These are phyloP conservation scores for Eutrema salsugineum DNA, from an alignment of 441 rosid species.

Conservation along the genomic window DNA sequence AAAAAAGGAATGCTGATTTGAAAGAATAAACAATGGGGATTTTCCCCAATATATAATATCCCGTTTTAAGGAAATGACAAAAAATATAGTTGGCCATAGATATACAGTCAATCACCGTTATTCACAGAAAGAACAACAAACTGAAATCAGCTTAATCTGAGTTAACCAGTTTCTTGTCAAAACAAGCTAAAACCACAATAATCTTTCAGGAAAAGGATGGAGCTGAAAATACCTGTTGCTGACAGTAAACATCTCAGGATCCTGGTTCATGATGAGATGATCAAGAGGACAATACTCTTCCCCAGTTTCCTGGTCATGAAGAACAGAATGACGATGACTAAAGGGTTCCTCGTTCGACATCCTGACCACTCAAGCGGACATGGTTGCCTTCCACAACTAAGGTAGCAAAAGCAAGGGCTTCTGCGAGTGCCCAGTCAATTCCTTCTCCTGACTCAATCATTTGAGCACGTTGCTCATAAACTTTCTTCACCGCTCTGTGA, in stretches of 20 bases:
- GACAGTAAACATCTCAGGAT: constrained; percentile 97
- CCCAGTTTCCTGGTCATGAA: constrained; percentile 97
- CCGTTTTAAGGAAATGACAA: background rate
- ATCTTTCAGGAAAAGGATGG: background rate
- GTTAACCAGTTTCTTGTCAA: background rate
- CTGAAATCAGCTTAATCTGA: background rate
- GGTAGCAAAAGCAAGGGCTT: constrained; percentile 95
- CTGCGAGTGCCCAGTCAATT: constrained; percentile 95
- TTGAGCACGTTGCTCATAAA: constrained; percentile 79
- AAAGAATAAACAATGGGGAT: background rate
- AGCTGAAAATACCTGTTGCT: constrained; percentile 72
- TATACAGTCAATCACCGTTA: background rate
- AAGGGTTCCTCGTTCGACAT: constrained; percentile 97
- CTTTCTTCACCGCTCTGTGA: constrained; percentile 86
- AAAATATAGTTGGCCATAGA: background rate
- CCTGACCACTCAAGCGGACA: constrained; percentile 98
- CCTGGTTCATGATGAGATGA: constrained; percentile 75
- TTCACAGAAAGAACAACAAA: background rate
- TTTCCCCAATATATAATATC: background rate
- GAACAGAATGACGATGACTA: constrained; percentile 88
- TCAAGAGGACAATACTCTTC: constrained; percentile 90
- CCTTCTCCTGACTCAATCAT: constrained; percentile 96
- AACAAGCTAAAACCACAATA: background rate
- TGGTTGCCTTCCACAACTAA: constrained; percentile 93
- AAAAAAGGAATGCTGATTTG: background rate